Evolutionary conservation across 1,284 basidiomycete species (phyloP), one percentile per base, ranked within the genome.

Genomic region (Pyrrhoderma lamaoense): DNA sequence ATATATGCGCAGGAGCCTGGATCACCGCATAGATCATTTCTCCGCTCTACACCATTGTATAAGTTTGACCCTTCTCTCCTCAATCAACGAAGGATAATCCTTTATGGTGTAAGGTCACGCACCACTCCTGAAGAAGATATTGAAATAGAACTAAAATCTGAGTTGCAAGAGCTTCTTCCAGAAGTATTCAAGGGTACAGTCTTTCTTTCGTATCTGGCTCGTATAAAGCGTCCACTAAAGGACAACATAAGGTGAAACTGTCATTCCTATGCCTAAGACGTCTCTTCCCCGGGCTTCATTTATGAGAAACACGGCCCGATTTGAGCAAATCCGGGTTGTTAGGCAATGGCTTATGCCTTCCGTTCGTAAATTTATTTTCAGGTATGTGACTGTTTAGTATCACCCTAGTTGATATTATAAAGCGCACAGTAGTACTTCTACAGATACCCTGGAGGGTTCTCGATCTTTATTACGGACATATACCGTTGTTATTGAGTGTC

Each of bases 271-370:
- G 47, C 52, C 52, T 9, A 21, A 49, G 38, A 21, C 42, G 31
- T 43, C 56, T 1, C 36, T 57, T 34, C 50, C 56, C 16, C 27
- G 51, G 16, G 36, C 56, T 47, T 48, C 52, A 14, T 34, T 53
- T 4, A 58, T 84, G 22, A 60, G 79, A 21, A 66, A 64, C 5
- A 77, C 82, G 2, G 72, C 81, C 22, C 75, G 83, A 13, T 89
- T 79, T 56, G 83, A 87, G 56, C 84, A 87, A 66, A 76, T 84
- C 21, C 70, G 80, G 55, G 75, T 75, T 2, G 74, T 87, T 51
- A 73, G 71, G 52, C 73, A 77, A 42, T 89, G 87, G 87, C 69
- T 89, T 25, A 62, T 85, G 19, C 85, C 85, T 3, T 67, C 79
- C 18, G 68, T 86, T 51, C 74, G 74, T 56, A 80, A 76, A 56